Evolutionary conservation across 768 basidiomycete species (phyloP), one percentile per base, ranked within the genome.

Genomic region (Boletus eberwhitei): DNA sequence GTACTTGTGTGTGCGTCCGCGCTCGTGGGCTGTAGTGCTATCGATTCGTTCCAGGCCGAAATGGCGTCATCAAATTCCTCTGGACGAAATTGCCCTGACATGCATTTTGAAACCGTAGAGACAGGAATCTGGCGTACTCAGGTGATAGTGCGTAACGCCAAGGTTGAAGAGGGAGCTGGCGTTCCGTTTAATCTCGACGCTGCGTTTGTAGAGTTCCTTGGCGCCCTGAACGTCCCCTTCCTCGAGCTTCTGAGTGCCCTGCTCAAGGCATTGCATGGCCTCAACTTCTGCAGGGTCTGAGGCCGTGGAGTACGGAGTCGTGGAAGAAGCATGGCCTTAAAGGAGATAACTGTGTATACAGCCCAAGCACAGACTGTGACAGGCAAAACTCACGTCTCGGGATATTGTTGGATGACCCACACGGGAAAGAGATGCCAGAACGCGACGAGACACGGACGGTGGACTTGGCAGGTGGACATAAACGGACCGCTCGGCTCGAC

Each of bases 61-160:
- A 94, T 93, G 31, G 92, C 92, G 34, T 88, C 83, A 63, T 91
- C 87, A 68, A 85, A 94, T 67, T 93, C 88, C 82, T 93, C 91
- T 94, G 53, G 36, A 58, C 37, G 52, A 56, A 53, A 51, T 40
- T 53, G 41, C 44, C 36, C 59, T 45, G 63, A 59, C 47, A 55
- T 52, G 50, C 52, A 31, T 44, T 60, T 61, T 59, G 46, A 43
- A 41, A 45, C 46, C n/a, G 57, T 9, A 51, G 51, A 55, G 62
- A 53, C 55, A 45, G 37, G 46, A 59, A 51, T 39, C 56, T 22
- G 50, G 77, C 85, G 54, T 67, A 93, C 90, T 92, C 45, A 93
- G 80, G 70, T 93, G 91, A 69, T 93, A 93, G 65, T 90, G 86
- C 5, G 92, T 91, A 31, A 93, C 92, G 40, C 92, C 91, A 14